phyloP scores from a whole-genome alignment of 1,284 basidiomycete species.

The Moesziomyces sp. region DNA sequence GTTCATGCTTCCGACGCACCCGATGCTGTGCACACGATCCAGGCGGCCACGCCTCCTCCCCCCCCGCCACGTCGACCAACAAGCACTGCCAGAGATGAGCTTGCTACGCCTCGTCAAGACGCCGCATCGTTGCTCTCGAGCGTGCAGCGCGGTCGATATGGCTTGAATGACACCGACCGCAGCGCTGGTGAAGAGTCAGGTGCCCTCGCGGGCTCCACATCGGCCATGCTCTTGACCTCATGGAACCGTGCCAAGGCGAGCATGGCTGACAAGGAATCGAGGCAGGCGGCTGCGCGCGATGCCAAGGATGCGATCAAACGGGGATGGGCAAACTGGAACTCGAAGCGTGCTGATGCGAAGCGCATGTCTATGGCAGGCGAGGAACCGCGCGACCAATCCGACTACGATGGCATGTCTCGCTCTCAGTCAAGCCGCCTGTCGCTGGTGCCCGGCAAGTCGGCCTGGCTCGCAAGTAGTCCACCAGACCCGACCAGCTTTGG shows the following conservation, averaged over 20 bases:
- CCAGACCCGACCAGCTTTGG: slow-evolving; percentile 50
- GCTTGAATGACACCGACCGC: slow-evolving; percentile 23
- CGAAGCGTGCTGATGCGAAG: slow-evolving; percentile 39
- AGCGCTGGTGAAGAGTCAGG: slow-evolving; percentile 8
- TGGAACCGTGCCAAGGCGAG: slow-evolving; percentile 65
- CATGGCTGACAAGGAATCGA: slow-evolving; percentile 63
- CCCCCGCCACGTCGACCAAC: slow-evolving; percentile 31
- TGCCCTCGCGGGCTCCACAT: slow-evolving; percentile 14
- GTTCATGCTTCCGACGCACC: slow-evolving; percentile 5
- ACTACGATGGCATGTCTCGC: slow-evolving; percentile 25
- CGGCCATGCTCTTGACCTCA: slow-evolving; percentile 38
- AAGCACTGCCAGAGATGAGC: slow-evolving; percentile 3
- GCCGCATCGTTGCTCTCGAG: slow-evolving; percentile 34
- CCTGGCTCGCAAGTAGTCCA: slow-evolving; percentile 48
- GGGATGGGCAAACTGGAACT: slow-evolving; percentile 64
- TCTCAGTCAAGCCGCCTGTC: slow-evolving; percentile 41
- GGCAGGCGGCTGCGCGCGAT: slow-evolving; percentile 59
- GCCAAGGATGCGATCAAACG: slow-evolving; percentile 64
- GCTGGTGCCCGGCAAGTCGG: slow-evolving; percentile 35
- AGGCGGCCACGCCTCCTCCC: slow-evolving; percentile 22
- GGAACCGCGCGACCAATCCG: slow-evolving; percentile 2
- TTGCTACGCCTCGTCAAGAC: slow-evolving; percentile 15
- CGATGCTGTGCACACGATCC: background rate
- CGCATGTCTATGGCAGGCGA: slow-evolving; percentile 10
- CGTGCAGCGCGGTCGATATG: slow-evolving; percentile 40